Evolutionary conservation across 78 protist species (phyloP), one percentile per base, ranked within the genome.

Genomic region (Speleostelium caveatum): DNA sequence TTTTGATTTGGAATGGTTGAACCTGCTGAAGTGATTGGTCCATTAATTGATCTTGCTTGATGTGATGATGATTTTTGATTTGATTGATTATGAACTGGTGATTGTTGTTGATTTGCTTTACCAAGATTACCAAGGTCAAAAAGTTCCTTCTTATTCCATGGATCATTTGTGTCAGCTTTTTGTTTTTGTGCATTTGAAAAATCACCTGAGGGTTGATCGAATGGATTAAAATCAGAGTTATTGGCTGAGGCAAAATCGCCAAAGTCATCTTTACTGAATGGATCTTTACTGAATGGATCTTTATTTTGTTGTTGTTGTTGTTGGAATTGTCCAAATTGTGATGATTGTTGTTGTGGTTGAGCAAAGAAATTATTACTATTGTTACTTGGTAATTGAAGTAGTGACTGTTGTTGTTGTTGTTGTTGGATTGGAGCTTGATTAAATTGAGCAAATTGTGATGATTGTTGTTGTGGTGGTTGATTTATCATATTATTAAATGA

Each of bases 1-100:
- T 33, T 33, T 35, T 26, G 33, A 22, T 39, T 53, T 58, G 41
- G 62, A 36, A 83, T 83, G 28, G 91, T 83, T 7, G 73, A 45
- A 33, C 91, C 91, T 19, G 91, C 91, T 0, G 80, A 69, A 0
- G 91, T 83, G 12, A 83, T 83, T 59, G 91, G 91, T 21, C 91
- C 91, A 41, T 22, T 69, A 8, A 66, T 63, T 12, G 7, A 28
- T 68, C 91, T 73, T 17, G 91, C 91, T 8, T 77, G 91, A 36
- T 32, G 58, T 12, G 79, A 69, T 45, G 73, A 38, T 41, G 55
- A 21, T 6, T 60, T 75, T 2, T 21, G 19, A 26, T 24, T 32
- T 36, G 16, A n/a, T 22, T 58, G 26, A 24, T 74, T 74, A 6
- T 38, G 22, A 36, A 61, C 35, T 41, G 79, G 72, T 24, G 56